Evolutionary conservation across 306 rosid species (phyloP), one percentile per base, ranked within the genome.

Genomic region (Pterocarpus santalinus): DNA sequence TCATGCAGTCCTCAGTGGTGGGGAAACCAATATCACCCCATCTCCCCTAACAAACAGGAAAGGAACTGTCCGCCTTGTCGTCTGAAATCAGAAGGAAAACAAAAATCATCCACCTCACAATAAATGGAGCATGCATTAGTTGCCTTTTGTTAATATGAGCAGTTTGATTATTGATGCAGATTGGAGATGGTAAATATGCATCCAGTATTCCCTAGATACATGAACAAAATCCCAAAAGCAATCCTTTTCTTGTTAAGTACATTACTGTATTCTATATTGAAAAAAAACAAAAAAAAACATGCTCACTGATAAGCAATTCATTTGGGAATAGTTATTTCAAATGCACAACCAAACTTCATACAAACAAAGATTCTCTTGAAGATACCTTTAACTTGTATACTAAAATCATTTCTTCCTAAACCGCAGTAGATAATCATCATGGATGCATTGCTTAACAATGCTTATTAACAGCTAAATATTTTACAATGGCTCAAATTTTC

Each of bases 41-140:
- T 96, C 98, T 69, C 99, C 99, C 89, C 99, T 92, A 11, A 96
- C 98, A 83, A 96, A 96, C 66, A 96, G 97, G 87, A 92, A 96
- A 4, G 99, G 99, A 73, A 96, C 94, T 0, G 90, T 93, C 32
- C 99, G 87, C 91, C 58, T 90, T 30, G 98, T 93, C 65, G 99
- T 90, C 99, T 96, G 97, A 65, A 82, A 88, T 55, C 33, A 70
- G 46, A 69, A 51, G 73, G 73, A 65, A 63, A 71, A 80, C 67
- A 36, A 68, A 69, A 39, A 49, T 82, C 66, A 76, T 35, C 36
- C 46, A 55, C 14, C 5, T 41, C 5, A 41, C 36, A 32, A 72
- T 63, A 74, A 79, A 51, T 73, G 30, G 3, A 51, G 34, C 63
- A 46, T 7, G 71, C 67, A 52, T 57, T 63, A 41, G 68, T 30